phyloP scores from a whole-genome alignment of 768 basidiomycete genomes.

The Suillus bovinus region DNA sequence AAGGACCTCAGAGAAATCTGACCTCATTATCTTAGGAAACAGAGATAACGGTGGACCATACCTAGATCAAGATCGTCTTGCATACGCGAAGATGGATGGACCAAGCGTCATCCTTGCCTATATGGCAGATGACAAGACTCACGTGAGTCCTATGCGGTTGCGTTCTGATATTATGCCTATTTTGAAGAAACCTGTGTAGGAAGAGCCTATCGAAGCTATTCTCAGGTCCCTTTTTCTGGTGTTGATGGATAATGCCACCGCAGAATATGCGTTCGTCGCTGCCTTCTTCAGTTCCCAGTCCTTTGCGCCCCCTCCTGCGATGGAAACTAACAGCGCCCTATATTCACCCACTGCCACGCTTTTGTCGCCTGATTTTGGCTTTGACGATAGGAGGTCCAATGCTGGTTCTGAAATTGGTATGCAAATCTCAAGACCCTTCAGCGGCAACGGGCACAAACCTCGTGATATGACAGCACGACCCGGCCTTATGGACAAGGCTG shows the following conservation, averaged over 20 bases:
- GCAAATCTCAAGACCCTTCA: slow-evolving; percentile 26
- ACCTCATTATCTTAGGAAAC: slow-evolving; percentile 54
- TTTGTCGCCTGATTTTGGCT: slow-evolving; percentile 44
- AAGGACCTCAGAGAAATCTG: slow-evolving; percentile 68
- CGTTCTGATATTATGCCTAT: slow-evolving; percentile 7
- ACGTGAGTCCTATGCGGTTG: slow-evolving; percentile 58
- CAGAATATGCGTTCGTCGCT: slow-evolving; percentile 87
- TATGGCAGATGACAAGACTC: slow-evolving; percentile 84
- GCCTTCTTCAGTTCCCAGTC: slow-evolving; percentile 68
- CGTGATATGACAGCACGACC: slow-evolving; percentile 26
- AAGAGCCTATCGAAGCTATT: slow-evolving; percentile 80
- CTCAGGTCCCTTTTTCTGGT: slow-evolving; percentile 86
- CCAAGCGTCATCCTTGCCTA: slow-evolving; percentile 81
- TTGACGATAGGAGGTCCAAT: slow-evolving; percentile 43
- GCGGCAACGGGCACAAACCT: slow-evolving; percentile 23
- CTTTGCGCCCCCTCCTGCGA: slow-evolving; percentile 33
- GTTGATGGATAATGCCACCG: slow-evolving; percentile 91
- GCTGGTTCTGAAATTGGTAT: slow-evolving; percentile 53
- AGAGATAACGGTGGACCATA: slow-evolving; percentile 39
- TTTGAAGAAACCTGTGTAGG: slow-evolving; percentile 44
- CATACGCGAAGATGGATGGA: slow-evolving; percentile 74
- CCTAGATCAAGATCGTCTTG: slow-evolving; percentile 57
- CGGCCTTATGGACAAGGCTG: slow-evolving; percentile 51
- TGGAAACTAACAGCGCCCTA: slow-evolving; percentile 36
- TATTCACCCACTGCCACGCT: slow-evolving; percentile 37